Evolutionary conservation across 2,329 filamentous ascomycete genomes (phyloP), one percentile per base, ranked within the genome.

Genomic region (Monascus ruber): DNA sequence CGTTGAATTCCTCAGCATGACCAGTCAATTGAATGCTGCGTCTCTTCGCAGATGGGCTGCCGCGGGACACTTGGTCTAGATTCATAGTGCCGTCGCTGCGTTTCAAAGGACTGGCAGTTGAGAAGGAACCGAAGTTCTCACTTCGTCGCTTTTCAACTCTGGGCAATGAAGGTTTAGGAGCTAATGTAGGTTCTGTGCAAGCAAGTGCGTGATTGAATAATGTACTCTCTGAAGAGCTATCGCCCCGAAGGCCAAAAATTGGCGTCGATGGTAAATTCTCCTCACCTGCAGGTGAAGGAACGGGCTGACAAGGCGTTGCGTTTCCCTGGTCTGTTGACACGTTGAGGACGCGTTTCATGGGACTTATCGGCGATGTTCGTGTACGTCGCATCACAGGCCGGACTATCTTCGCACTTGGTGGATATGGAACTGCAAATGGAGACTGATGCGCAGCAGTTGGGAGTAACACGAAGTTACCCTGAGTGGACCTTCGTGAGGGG

Each of bases 31-130:
- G 85, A 50, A 94, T 65, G 63, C 88, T 95, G 53, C 91, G 79
- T 48, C 91, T 77, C 69, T 95, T 95, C 35, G 88, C 85, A 43
- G 89, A 84, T 0, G 91, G 89, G 54, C 85, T 95, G 49, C 84
- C 84, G 40, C 83, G 71, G 51, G 74, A 81, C 26, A 79, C 72
- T 47, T 85, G 82, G 53, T 94, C 88, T 36, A 93, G 67, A 53
- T 85, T 86, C 83, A 94, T 89, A 37, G 82, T 81, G 33, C 84
- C 82, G 66, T 96, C 89, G 55, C 83, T 89, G 51, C 91, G 80
- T 72, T 96, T 95, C 50, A 96, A 68, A 4, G 89, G 88, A 57
- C 89, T 94, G 5, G 82, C 79, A 17, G 74, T 69, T 11, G 75
- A 69, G 36, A 70, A 64, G 35, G 70, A 63, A 48, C 64, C 63